phyloP scores from a whole-genome alignment of 805 yeast species.

The Blastobotrys attinorum region DNA sequence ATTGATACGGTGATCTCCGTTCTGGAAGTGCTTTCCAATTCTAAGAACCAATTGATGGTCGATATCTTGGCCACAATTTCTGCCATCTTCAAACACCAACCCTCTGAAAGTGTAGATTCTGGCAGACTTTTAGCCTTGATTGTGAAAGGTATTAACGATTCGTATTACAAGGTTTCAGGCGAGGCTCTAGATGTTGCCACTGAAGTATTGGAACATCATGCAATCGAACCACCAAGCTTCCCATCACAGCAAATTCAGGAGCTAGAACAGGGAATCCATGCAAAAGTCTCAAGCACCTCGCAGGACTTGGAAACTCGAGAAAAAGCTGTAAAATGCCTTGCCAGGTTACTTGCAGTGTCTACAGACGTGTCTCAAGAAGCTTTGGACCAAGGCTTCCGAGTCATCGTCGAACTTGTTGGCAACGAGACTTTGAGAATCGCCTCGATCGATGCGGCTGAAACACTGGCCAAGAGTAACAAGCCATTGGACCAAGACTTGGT shows the following conservation, averaged over 20 bases:
- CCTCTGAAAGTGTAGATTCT: constrained; percentile 5
- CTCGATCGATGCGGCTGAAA: constrained; percentile 26
- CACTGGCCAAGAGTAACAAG: background rate
- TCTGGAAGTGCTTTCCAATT: constrained; percentile 4
- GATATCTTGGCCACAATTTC: constrained; percentile 13
- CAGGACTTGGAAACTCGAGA: constrained; percentile 33
- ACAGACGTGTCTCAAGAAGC: constrained; percentile 21
- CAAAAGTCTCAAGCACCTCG: constrained; percentile 29
- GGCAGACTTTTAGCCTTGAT: constrained; percentile 24
- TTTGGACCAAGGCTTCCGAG: constrained; percentile 25
- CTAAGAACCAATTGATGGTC: constrained; percentile 9
- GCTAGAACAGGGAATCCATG: constrained; percentile 26
- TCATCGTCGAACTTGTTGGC: constrained; percentile 29
- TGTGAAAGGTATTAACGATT: constrained; percentile 28
- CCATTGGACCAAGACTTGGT: constrained; percentile 18
- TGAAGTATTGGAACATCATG: constrained; percentile 12
- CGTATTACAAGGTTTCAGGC: constrained; percentile 30
- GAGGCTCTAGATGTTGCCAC: constrained; percentile 30
- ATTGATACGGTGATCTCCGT: constrained; percentile 6
- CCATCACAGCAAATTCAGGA: background rate
- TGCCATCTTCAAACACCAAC: constrained; percentile 8
- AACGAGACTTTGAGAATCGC: constrained; percentile 31
- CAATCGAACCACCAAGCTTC: background rate
- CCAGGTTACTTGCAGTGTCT: constrained; percentile 18
- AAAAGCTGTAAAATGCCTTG: constrained; percentile 29